phyloP scores from a whole-genome alignment of 768 basidiomycete genomes.

The Auriscalpium vulgare region DNA sequence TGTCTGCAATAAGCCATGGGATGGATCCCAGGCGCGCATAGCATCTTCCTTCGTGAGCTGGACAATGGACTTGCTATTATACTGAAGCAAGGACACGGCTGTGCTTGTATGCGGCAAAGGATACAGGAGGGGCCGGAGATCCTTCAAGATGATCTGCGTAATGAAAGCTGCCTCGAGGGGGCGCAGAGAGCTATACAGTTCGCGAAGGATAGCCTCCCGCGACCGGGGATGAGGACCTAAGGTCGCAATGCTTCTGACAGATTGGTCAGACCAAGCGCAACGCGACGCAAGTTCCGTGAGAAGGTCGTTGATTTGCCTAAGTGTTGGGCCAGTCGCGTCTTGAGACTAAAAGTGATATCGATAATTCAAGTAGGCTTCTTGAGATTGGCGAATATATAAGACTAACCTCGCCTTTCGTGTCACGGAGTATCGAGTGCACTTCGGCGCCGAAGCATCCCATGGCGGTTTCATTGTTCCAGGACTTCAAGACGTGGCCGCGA shows the following conservation, averaged over 20 bases:
- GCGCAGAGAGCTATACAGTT: constrained; percentile 51
- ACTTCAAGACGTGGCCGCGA: constrained; percentile 21
- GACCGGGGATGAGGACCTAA: constrained; percentile 24
- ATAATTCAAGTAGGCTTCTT: background rate
- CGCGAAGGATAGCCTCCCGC: constrained; percentile 34
- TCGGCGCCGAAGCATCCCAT: constrained; percentile 70
- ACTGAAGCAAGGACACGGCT: constrained; percentile 41
- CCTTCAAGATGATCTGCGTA: constrained; percentile 84
- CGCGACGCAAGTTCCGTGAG: constrained; percentile 68
- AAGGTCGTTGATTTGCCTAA: constrained; percentile 52
- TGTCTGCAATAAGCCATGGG: constrained; percentile 40
- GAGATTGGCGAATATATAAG: background rate
- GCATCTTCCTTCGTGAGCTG: constrained; percentile 54
- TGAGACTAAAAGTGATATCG: constrained; percentile 13
- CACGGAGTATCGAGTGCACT: constrained; percentile 36
- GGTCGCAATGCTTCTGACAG: constrained; percentile 31
- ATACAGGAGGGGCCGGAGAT: constrained; percentile 73
- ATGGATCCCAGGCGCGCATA: constrained; percentile 67
- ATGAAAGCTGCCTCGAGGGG: constrained; percentile 61
- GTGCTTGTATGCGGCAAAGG: constrained; percentile 49
- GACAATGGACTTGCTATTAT: constrained; percentile 48
- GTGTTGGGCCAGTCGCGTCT: constrained; percentile 29
- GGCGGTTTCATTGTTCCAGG: constrained; percentile 34
- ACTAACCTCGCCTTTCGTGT: constrained; percentile 32
- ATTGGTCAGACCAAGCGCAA: constrained; percentile 49